A percentile compares a stretch with the other conserved stretches of the same genome.
phyloP scores from a whole-genome alignment of 306 rosid species.

The Hylodesmum podocarpum region DNA sequence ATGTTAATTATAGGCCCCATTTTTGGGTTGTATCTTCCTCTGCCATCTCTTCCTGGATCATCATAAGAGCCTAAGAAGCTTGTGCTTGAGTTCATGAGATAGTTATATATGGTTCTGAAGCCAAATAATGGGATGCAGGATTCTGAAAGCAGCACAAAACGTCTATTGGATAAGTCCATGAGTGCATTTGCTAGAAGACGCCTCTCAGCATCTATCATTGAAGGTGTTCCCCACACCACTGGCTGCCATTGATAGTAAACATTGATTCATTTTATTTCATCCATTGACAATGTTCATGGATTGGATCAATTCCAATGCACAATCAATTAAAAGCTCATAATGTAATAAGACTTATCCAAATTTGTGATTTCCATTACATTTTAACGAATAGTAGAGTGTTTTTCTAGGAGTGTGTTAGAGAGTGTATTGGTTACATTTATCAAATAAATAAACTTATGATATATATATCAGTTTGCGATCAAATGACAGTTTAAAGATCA shows the following conservation, averaged over 20 bases:
- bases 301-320: neutral
- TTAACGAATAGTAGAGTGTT: too few species aligned
- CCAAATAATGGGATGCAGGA: slow-evolving; percentile 69
- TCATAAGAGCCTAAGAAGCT: slow-evolving; percentile 48
- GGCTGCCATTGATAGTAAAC: slow-evolving; percentile 30
- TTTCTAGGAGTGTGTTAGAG: too few species aligned
- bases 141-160: slow-evolving; percentile 62
- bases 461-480: too few species aligned
- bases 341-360: neutral
- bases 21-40: slow-evolving; percentile 50
- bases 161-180: slow-evolving; percentile 51
- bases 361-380: too few species aligned
- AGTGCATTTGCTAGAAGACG: slow-evolving; percentile 66
- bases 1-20: slow-evolving; percentile 52
- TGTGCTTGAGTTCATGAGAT: slow-evolving; percentile 43
- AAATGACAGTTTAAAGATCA: too few species aligned
- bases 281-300: neutral
- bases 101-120: slow-evolving; percentile 45
- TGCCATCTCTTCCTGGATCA: slow-evolving; percentile 41
- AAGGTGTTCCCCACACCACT: slow-evolving; percentile 55
- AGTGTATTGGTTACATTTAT: too few species aligned
- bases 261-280: neutral
- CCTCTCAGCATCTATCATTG: slow-evolving; percentile 67
- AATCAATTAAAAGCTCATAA: neutral
- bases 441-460: too few species aligned